A percentile compares a stretch with the other conserved stretches of the same genome.
Evolutionary conservation across 768 basidiomycete species (phyloP).

Genomic region (Russula dissimulans): DNA sequence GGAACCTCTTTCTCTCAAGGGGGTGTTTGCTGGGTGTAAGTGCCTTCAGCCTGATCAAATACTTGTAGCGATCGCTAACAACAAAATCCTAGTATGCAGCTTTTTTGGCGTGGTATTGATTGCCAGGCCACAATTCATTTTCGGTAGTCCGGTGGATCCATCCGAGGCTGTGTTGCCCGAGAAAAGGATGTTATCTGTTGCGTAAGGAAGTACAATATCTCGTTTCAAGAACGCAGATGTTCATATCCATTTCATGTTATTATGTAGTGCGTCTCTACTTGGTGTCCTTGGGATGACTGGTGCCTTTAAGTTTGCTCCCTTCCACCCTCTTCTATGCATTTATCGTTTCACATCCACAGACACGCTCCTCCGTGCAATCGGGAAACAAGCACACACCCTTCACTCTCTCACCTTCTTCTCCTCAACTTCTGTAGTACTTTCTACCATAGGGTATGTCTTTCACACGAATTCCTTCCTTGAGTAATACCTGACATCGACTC

Average conservation of each 20-base stretch:
- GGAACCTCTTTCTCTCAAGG: slow-evolving; percentile 46
- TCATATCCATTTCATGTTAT: not conserved
- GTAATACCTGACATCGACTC: not conserved
- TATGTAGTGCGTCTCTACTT: slow-evolving; percentile 44
- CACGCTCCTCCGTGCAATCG: slow-evolving; percentile 54
- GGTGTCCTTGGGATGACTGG: slow-evolving; percentile 58
- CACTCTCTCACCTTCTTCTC: slow-evolving; percentile 67
- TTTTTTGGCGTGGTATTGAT: slow-evolving; percentile 74
- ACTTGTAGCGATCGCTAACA: not conserved
- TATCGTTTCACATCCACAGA: slow-evolving; percentile 25
- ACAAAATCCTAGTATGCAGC: slow-evolving; percentile 39
- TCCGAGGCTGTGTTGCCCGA: slow-evolving; percentile 21
- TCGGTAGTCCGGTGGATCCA: slow-evolving; percentile 33
- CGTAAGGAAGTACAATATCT: slow-evolving; percentile 27
- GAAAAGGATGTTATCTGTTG: slow-evolving; percentile 52
- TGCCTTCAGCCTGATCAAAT: no score
- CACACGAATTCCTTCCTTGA: not conserved
- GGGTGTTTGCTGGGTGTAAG: slow-evolving; percentile 47
- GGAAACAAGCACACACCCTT: slow-evolving; percentile 62
- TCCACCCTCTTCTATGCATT: not conserved
- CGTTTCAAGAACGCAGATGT: not conserved
- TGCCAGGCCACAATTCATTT: slow-evolving; percentile 67
- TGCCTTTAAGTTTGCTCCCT: slow-evolving; percentile 44
- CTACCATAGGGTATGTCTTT: slow-evolving; percentile 24
- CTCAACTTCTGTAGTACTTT: slow-evolving; percentile 39